These are phyloP conservation scores for Pseudisothecium myosuroides DNA, from an alignment of 225 moss, liverwort and hornwort genomes.

Conservation along the genomic window DNA sequence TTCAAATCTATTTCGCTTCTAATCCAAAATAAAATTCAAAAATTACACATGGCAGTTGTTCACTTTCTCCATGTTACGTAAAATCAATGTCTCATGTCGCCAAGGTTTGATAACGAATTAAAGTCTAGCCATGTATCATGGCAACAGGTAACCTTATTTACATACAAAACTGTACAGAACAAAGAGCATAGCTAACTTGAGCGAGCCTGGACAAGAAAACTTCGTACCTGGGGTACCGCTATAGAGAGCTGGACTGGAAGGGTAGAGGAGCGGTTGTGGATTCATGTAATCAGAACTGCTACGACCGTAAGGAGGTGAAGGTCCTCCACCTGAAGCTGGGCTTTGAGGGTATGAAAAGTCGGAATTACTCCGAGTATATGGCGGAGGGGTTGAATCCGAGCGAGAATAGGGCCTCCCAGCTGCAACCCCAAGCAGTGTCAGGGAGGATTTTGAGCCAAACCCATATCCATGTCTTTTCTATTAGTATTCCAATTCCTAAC, in stretches of 20 bases:
- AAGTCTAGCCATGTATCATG: neutral
- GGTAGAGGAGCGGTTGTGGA: neutral
- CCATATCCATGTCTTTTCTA: no score
- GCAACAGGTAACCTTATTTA: neutral
- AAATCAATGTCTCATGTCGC: neutral
- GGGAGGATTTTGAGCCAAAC: neutral
- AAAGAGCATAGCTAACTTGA: neutral
- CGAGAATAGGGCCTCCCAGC: neutral
- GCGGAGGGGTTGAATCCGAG: neutral
- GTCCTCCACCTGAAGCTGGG: neutral
- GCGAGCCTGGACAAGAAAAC: neutral
- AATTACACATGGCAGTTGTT: neutral
- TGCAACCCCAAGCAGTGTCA: neutral
- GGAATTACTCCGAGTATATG: neutral
- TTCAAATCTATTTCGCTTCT: neutral
- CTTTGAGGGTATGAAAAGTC: neutral
- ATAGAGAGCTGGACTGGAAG: neutral
- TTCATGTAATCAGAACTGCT: neutral
- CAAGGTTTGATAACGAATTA: neutral
- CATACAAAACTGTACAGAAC: neutral
- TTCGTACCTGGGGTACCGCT: neutral
- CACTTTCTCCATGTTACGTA: neutral
- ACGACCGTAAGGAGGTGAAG: neutral
- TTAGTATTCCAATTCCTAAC: neutral
- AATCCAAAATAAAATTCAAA: neutral